Base-by-base conservation (phyloP, 768 basidiomycete genomes). In the Russula lepida region DNA sequence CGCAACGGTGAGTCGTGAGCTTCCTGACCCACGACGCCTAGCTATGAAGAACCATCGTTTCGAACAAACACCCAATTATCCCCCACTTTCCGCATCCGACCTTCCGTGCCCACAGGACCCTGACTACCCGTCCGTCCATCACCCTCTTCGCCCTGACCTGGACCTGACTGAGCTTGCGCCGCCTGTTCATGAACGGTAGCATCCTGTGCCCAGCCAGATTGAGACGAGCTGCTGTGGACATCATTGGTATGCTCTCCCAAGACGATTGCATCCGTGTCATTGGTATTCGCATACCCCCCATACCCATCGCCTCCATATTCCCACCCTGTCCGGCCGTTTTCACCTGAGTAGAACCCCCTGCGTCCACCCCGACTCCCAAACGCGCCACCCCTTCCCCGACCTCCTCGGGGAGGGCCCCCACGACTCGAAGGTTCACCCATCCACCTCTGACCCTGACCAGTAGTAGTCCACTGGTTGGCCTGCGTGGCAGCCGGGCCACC, bases 1-100 rank as follows among this genome's bases (percentile, higher is more conserved):
- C 43, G 11, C 33, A 39, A 28, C 30, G 35, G 49, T 25, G n/a
- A 41, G 25, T 27, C 25, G 13, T n/a, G 32, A 21, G 48, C 17
- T 44, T 52, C 60, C 41, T 49, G 60, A 65, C 69, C 69, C 66
- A 60, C 56, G 49, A 60, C 56, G 49, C 41, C 7, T 39, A 53
- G 51, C 54, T 61, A 65, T 48, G 57, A 59, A 35, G 60, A 62
- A 44, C 66, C 68, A 25, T 69, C 67, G 41, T 63, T 61, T 65
- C 76, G 80, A 65, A 84, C 81, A 73, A 86, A 89, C 55, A 84
- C 73, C 89, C 87, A 89, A 68, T 79, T 82, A 71, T 84, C 88
- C 44, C 83, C 86, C 23, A 88, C 75, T 66, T 77, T 81, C 73
- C 84, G 81, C 87, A 89, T 89, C 60, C 79, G 64, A 35, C 71